Evolutionary conservation across 768 basidiomycete species (phyloP).

Genomic region (Suillus discolor): DNA sequence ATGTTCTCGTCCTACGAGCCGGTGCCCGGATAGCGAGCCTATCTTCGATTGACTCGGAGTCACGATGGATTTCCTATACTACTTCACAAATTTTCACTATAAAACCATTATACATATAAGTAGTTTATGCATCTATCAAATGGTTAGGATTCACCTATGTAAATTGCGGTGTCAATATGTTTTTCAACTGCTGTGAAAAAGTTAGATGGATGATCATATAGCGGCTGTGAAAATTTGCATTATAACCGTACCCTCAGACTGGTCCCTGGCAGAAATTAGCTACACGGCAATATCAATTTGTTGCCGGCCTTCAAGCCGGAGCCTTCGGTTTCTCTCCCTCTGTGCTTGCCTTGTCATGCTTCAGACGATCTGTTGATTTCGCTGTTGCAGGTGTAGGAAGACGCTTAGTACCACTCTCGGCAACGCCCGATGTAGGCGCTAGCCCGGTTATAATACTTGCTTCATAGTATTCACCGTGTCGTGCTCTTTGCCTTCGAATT

Average conservation of each 20-base stretch:
- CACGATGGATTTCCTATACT: too few relatives aligned
- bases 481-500: constrained; percentile 40
- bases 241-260: neutral
- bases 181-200: neutral
- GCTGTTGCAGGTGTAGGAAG: neutral
- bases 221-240: neutral
- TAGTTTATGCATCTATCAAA: neutral
- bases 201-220: neutral
- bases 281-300: neutral
- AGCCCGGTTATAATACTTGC: neutral
- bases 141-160: neutral
- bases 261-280: neutral
- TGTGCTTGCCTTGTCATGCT: too few relatives aligned
- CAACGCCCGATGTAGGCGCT: neutral
- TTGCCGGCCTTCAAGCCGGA: neutral
- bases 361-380: neutral
- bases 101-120: neutral
- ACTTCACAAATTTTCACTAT: neutral
- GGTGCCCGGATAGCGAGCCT: neutral
- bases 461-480: constrained; percentile 28
- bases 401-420: neutral
- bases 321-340: too few relatives aligned
- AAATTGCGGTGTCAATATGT: neutral
- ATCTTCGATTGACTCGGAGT: neutral
- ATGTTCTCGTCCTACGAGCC: neutral